A percentile compares a stretch with the other conserved stretches of the same genome.
Conservation (phyloP, 495 filamentous ascomycete species). For the Symbiotaphrina buchneri region DNA sequence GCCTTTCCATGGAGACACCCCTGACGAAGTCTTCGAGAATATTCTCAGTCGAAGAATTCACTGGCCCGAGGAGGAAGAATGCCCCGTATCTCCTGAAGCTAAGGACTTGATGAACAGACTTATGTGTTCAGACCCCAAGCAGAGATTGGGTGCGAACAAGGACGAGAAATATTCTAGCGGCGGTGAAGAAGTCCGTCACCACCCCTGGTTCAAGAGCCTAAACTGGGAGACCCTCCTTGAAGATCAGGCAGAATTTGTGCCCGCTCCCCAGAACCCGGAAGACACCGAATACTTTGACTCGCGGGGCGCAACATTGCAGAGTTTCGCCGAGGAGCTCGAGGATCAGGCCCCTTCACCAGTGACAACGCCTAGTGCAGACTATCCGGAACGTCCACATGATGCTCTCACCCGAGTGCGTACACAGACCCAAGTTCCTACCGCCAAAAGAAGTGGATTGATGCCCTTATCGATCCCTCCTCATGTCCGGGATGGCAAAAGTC, state of each 20-base stretch:
- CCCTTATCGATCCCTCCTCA: constrained; percentile 91
- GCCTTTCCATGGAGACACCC: constrained; percentile 77
- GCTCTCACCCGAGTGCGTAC: constrained; percentile 75
- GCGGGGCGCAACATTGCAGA: constrained; percentile 70
- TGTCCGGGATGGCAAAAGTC: constrained; percentile 69
- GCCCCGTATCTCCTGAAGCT: constrained; percentile 48
- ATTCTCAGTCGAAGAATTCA: constrained; percentile 73
- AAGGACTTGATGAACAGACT: constrained; percentile 84
- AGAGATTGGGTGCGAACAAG: constrained; percentile 66
- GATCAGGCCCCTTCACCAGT: constrained; percentile 56
- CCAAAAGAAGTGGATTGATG: constrained; percentile 79
- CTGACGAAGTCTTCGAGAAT: constrained; percentile 91
- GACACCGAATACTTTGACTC: constrained; percentile 97
- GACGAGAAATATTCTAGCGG: constrained; percentile 59
- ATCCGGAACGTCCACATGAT: constrained; percentile 78
- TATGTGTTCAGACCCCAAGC: constrained; percentile 56
- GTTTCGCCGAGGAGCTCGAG: constrained; percentile 81
- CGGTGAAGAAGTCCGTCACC: constrained; percentile 71
- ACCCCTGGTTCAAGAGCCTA: constrained; percentile 72
- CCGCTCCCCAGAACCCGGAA: constrained; percentile 77
- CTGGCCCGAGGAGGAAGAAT: constrained; percentile 57
- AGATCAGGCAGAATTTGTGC: constrained; percentile 90
- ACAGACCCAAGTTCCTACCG: constrained; percentile 59
- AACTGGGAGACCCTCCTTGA: constrained; percentile 81
- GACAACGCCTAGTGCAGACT: constrained; percentile 37